Base-by-base conservation (phyloP, 1,284 basidiomycete genomes). In the Paramarasmius palmivorus region DNA sequence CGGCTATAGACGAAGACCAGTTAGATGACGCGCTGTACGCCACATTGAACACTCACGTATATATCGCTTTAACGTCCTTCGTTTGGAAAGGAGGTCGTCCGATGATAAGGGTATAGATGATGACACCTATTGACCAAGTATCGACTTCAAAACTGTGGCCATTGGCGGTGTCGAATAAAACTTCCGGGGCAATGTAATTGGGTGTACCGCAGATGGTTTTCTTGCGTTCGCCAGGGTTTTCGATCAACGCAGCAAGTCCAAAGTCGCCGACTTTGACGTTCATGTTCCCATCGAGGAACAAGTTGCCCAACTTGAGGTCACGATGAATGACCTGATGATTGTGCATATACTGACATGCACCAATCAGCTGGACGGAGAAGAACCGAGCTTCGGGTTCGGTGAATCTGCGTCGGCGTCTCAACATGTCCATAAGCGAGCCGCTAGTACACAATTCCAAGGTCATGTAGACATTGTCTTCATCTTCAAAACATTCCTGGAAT, bases 131-230 rank as follows among this genome's bases (percentile, higher is more conserved):
- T 5, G 92, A 94, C 97, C 96, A 99, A 8, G 95, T 91, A 67
- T 99, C 96, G 34, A 98, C 96, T 73, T 98, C 96, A 65, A 98
- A 99, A 67, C 92, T 95, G 72, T 99, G 96, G 0, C 96, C 95
- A 61, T 95, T 95, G 23, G 88, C 92, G 40, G 91, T 93, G 68
- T 98, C 95, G 69, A 98, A 98, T 56, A 99, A 75, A 32, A 99
- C 95, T 68, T 99, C 96, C 0, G 96, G 97, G 0, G 97, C 97
- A 61, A 99, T 98, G 70, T 99, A 98, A 69, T 99, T 98, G 1
- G 96, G 97, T 1, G 96, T 99, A 5, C 96, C 97, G 64, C 96
- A 98, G 47, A 98, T 96, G 0, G 96, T 99, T 84, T 97, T 98
- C 79, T 98, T 98, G 61, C 96, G 77, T 70, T 99, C 97, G 1